phyloP scores from a whole-genome alignment of 345 rosid genomes.

The Pseudoturritis turrita region DNA sequence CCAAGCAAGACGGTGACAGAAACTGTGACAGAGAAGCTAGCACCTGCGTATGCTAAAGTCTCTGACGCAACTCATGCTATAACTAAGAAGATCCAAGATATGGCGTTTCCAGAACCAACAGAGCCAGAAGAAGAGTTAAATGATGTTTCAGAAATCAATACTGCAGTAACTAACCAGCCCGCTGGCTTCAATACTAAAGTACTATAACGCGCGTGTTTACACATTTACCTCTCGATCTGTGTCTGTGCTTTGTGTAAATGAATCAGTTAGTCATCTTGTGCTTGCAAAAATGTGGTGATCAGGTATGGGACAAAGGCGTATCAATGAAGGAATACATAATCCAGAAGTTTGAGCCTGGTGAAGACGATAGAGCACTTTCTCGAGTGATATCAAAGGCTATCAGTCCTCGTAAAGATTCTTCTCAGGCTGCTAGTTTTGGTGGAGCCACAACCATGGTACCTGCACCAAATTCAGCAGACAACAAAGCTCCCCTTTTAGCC shows the following conservation, averaged over 20 bases:
- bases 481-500: constrained; percentile 33
- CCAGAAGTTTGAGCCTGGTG: constrained; percentile 67
- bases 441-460: constrained; percentile 46
- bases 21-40: constrained; percentile 40
- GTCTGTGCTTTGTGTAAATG: neutral
- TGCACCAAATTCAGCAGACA: constrained; percentile 42
- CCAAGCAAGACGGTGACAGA: constrained; percentile 40
- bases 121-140: constrained; percentile 7
- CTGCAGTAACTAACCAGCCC: constrained; percentile 16
- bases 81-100: constrained; percentile 47
- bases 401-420: constrained; percentile 47
- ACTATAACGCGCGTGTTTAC: neutral
- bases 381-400: constrained; percentile 52
- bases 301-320: constrained; percentile 65
- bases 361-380: constrained; percentile 73
- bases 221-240: neutral
- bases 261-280: neutral
- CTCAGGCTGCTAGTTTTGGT: constrained; percentile 38
- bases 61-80: constrained; percentile 44
- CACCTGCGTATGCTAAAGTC: constrained; percentile 46
- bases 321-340: constrained; percentile 69
- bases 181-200: constrained; percentile 23
- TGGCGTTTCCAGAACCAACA: constrained; percentile 30
- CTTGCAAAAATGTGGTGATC: neutral
- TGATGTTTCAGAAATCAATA: constrained; percentile 24